These are phyloP conservation scores for Skeletonema costatum DNA, from an alignment of 108 stramenopile species.

Conservation along the genomic window DNA sequence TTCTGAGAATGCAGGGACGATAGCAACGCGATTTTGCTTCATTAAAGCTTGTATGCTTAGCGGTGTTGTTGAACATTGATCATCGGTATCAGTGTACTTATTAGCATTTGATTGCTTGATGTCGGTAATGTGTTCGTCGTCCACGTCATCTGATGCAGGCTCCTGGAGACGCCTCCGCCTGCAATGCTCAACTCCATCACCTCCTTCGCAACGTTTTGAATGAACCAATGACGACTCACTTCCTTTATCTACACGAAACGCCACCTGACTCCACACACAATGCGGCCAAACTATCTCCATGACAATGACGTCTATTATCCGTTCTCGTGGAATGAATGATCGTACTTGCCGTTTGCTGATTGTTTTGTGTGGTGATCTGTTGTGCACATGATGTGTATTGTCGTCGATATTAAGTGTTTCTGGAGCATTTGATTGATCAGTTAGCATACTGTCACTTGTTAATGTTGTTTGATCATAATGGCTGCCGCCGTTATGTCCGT, in stretches of 20 bases:
- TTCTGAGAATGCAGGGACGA: conserved; percentile 38
- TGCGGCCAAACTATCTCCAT: conserved; percentile 51
- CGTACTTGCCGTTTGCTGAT: conserved; percentile 5
- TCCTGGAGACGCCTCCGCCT: not conserved
- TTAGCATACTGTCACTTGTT: not conserved
- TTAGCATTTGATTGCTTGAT: not conserved
- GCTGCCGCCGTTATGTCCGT: not conserved
- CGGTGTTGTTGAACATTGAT: not conserved
- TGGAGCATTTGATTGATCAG: not conserved
- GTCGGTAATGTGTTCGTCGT: not conserved
- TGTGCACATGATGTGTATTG: conserved; percentile 1
- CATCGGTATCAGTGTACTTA: not conserved
- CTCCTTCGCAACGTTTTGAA: not conserved
- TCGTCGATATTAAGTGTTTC: not conserved
- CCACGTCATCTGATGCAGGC: not conserved
- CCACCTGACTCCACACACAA: conserved; percentile 47
- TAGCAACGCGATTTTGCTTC: conserved; percentile 15
- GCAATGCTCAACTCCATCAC: not conserved
- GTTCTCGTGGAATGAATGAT: conserved; percentile 29
- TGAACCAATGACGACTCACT: not conserved
- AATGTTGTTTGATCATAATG: not conserved
- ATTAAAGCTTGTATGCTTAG: conserved; percentile 8
- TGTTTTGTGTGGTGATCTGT: not conserved
- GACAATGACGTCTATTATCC: conserved; percentile 47
- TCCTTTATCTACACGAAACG: conserved; percentile 28